phyloP scores from a whole-genome alignment of 208 protist species.

The Wallacemonas collosoma region DNA sequence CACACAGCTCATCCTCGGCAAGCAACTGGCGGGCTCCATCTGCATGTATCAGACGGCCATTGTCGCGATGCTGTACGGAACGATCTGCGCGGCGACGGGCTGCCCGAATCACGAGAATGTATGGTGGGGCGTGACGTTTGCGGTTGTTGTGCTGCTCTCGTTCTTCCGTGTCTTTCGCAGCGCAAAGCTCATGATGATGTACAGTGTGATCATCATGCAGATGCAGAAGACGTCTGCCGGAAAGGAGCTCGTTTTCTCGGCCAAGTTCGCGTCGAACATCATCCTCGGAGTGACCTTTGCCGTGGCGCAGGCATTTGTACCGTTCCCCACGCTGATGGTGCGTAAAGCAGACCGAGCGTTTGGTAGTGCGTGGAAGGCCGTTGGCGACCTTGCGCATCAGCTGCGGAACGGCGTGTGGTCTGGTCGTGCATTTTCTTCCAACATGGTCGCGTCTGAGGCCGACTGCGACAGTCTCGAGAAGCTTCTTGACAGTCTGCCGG shows the following conservation, averaged over 20 bases:
- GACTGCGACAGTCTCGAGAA: conserved; percentile 40
- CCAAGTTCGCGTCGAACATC: conserved; percentile 33
- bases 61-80: conserved; percentile 47
- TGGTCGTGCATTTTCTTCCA: conserved; percentile 29
- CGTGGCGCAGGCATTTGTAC: conserved; percentile 38
- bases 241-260: conserved; percentile 13
- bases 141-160: conserved; percentile 32
- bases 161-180: conserved; percentile 44
- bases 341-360: conserved; percentile 31
- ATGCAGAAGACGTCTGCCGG: conserved; percentile 25
- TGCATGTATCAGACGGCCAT: conserved; percentile 27
- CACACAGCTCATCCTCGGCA: conserved; percentile 39
- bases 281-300: conserved; percentile 41
- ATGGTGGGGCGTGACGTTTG: conserved; percentile 57
- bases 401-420: conserved; percentile 45
- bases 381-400: conserved; percentile 31
- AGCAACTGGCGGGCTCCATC: conserved; percentile 38
- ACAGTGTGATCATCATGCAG: conserved; percentile 51
- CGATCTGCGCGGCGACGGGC: conserved; percentile 26
- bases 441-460: conserved; percentile 26
- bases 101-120: conserved; percentile 21
- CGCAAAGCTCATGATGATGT: conserved; percentile 33
- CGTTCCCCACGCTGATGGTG: conserved; percentile 41
- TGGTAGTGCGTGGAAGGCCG: conserved; percentile 29
- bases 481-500: conserved; percentile 26